Evolutionary conservation across 1,284 basidiomycete genomes (phyloP), one percentile per base, ranked within the genome.

Genomic region (Irpex rosettiformis): DNA sequence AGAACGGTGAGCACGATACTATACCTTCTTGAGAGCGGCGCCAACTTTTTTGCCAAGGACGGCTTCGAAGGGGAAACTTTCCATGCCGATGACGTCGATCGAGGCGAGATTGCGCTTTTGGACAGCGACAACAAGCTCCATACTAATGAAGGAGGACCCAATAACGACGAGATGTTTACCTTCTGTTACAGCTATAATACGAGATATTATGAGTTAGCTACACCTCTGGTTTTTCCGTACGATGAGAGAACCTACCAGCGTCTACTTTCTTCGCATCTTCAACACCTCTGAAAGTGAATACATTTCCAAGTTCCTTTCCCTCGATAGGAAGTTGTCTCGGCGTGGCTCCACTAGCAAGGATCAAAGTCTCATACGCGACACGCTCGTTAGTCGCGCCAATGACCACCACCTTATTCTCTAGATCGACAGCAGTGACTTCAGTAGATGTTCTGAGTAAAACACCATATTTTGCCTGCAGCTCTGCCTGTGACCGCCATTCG

Each of bases 131-230:
- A 93, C 93, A 8, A 94, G 78, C 72, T 98, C 95, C 90, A 98
- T 93, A 56, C 91, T 89, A 68, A 98, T 98, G 75, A 97, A 98
- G 18, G 90, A 93, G 30, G 88, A 91, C 1, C 95, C 95, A 62
- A 97, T 90, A 30, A 97, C 83, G 30, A 95, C 92, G 52, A 93
- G 73, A 56, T 85, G 82, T 67, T 92, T 89, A 27, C 90, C 90
- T 67, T 89, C 85, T 68, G 84, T 74, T 13, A 60, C 65, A 6
- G 66, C 71, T 69, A 30, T 18, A 37, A 16, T 45, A 37, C 29
- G 6, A 16, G 13, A n/a, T 29, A n/a, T n/a, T n/a, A n/a, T n/a
- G n/a, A n/a, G 27, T 63, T n/a, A 64, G 27, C 5, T 27, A 22
- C 16, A 48, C n/a, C n/a, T n/a, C n/a, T n/a, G n/a, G n/a, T n/a